Evolutionary conservation across 129 eudicot genomes (phyloP).

Genomic region (Silybum marianum): DNA sequence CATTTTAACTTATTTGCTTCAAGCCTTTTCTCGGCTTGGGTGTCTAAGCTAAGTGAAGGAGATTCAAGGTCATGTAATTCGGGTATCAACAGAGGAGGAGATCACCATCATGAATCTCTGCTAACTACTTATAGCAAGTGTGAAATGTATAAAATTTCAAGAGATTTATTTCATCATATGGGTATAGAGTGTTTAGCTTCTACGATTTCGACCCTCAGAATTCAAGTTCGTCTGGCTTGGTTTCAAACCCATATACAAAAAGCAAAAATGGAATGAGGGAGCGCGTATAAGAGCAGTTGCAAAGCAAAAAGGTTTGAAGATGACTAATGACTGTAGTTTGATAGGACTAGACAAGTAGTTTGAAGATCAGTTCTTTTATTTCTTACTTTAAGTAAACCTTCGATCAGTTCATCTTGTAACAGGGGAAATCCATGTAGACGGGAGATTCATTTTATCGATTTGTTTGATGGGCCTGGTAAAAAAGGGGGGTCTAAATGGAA

Average conservation of each 20-base stretch:
- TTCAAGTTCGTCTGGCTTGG: constrained; percentile 48
- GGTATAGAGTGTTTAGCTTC: constrained; percentile 40
- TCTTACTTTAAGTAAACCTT: no score
- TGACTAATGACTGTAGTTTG: constrained; percentile 50
- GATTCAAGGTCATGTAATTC: constrained; percentile 46
- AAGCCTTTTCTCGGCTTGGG: constrained; percentile 50
- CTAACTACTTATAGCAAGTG: no score
- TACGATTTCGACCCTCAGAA: constrained; percentile 51
- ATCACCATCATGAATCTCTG: no score
- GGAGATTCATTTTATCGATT: no score
- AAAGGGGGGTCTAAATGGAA: no score
- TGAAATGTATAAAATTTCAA: constrained; percentile 43
- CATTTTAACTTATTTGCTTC: constrained; percentile 50
- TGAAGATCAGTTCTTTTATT: no score
- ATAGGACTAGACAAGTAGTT: constrained; percentile 35
- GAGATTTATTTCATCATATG: constrained; percentile 43
- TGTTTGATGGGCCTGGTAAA: no score
- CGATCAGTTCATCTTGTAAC: no score
- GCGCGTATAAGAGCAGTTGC: constrained; percentile 42
- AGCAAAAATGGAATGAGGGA: constrained; percentile 53
- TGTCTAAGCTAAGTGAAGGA: constrained; percentile 39
- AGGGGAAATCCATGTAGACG: no score
- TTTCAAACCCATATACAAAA: constrained; percentile 53
- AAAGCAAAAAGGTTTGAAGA: constrained; percentile 48
- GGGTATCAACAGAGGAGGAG: constrained; percentile 43